phyloP scores from a whole-genome alignment of 768 basidiomycete genomes.

The Russula griseocarnosa region DNA sequence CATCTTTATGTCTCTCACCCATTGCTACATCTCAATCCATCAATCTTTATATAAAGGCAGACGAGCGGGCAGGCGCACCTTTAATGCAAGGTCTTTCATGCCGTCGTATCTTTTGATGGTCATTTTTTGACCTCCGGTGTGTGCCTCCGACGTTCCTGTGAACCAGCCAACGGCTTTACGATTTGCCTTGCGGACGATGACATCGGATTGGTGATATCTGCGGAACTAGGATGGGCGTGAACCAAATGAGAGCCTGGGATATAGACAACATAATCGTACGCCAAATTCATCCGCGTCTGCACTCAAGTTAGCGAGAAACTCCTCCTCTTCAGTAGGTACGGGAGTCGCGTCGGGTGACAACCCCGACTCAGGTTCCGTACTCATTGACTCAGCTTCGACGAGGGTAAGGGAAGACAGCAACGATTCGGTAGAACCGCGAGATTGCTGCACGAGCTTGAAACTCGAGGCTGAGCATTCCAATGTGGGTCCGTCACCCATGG shows the following conservation, averaged over 20 bases:
- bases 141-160: slow-evolving; percentile 41
- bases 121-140: slow-evolving; percentile 40
- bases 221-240: slow-evolving; percentile 38
- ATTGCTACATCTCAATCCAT: slow-evolving; percentile 37
- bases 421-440: slow-evolving; percentile 2
- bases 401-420: slow-evolving; percentile 11
- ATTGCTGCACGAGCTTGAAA: not conserved
- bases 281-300: slow-evolving; percentile 25
- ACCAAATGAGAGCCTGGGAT: not conserved
- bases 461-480: slow-evolving; percentile 2
- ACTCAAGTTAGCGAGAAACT: slow-evolving; percentile 19
- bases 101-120: slow-evolving; percentile 47
- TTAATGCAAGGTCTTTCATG: slow-evolving; percentile 34
- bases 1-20: slow-evolving; percentile 48
- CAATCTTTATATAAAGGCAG: not conserved
- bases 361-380: not conserved
- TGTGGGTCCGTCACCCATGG: not conserved
- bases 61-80: slow-evolving; percentile 29
- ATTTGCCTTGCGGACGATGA: slow-evolving; percentile 36
- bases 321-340: slow-evolving; percentile 21
- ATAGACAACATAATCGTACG: not conserved
- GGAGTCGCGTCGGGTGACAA: not conserved
- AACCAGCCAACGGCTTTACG: slow-evolving; percentile 43
- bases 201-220: slow-evolving; percentile 49
- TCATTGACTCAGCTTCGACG: slow-evolving; percentile 3